These are phyloP conservation scores for Candida cerambycidarum DNA, from an alignment of 805 yeast genomes.

Conservation along the genomic window DNA sequence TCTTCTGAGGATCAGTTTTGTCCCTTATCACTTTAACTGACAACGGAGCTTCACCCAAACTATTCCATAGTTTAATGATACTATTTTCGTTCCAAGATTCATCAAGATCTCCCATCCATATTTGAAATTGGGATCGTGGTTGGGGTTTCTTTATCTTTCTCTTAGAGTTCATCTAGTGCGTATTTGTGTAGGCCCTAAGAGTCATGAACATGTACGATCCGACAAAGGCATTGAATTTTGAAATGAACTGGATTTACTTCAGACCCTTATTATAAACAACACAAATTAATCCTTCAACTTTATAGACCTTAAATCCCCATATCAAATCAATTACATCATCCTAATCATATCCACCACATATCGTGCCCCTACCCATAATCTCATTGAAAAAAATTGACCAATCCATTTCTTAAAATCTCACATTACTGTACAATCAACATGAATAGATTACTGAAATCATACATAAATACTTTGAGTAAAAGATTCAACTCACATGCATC, in stretches of 20 bases:
- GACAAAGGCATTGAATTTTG: too few species aligned
- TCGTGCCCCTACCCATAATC: conserved; percentile 1
- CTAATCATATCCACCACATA: background rate
- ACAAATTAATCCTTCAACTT: too few species aligned
- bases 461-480: background rate
- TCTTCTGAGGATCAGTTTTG: conserved; percentile 45
- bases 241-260: too few species aligned
- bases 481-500: conserved; percentile 18
- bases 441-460: conserved; percentile 11
- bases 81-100: conserved; percentile 76
- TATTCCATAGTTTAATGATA: conserved; percentile 67
- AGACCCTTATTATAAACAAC: too few species aligned
- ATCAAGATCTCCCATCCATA: conserved; percentile 93
- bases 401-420: conserved; percentile 1
- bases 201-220: too few species aligned
- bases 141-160: conserved; percentile 3
- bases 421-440: background rate
- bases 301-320: too few species aligned
- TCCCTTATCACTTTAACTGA: conserved; percentile 72
- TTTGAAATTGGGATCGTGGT: conserved; percentile 30
- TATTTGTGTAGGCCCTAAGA: background rate
- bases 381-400: conserved; percentile 3
- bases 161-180: background rate
- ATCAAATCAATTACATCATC: too few species aligned
- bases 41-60: conserved; percentile 61